Evolutionary conservation across 1,284 basidiomycete genomes (phyloP), one percentile per base, ranked within the genome.

Genomic region (Xerocomus nothofagi): DNA sequence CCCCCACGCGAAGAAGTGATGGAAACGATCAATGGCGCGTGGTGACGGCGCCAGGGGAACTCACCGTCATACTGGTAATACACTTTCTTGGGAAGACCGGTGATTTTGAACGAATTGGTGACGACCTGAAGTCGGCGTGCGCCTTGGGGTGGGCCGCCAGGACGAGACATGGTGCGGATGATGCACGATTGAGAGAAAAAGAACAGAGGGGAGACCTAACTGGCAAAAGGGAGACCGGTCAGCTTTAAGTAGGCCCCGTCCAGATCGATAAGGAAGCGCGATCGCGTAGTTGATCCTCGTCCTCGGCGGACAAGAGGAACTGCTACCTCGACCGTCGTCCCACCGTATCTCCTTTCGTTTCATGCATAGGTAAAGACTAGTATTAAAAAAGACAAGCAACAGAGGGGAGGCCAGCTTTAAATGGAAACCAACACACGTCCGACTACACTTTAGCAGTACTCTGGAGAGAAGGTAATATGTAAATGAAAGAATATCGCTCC

Each of bases 61-160:
- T 57, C 50, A 75, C 73, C 63, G 37, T 76, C 71, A 34, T 76
- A 74, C 27, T 74, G 73, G 36, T 58, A 59, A 9, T 72, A 72
- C 0, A 17, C 1, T 6, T 58, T 63, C 10, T 44, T 56, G 0
- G 73, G 71, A 10, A 73, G 56, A 0, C 62, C 63, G 1, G 53
- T 63, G 7, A 66, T 56, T 31, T 60, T 66, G 44, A 70, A 66
- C 0, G 53, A 57, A 18, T 70, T 57, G 2, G 66, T 58, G 0
- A 56, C 7, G 3, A 61, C 60, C 20, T 47, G 51, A 27, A 59
- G 49, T 17, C 50, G 55, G 2, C 51, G 49, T 4, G 51, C 0
- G 23, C 50, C 49, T 12, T 51, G 61, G 18, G 47, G 51, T 15
- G 53, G 36, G 14, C 56, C 53, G 12, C 46, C 40, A 3, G 40